Evolutionary conservation across 805 yeast species (phyloP).

Genomic region (Ogataea populi-albae): DNA sequence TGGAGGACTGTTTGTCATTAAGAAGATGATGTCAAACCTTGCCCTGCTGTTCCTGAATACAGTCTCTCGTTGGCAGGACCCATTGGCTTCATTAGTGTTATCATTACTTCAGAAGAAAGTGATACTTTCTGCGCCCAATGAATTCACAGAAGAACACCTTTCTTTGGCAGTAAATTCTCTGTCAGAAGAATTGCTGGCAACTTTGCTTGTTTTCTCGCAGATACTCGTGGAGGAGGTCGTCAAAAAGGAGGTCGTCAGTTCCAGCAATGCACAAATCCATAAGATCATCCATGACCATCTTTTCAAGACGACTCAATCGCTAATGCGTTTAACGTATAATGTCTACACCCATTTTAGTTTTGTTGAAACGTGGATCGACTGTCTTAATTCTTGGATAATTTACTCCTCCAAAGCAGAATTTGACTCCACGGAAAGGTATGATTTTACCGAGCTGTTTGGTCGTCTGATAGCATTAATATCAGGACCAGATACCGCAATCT

Average conservation of each 20-base stretch:
- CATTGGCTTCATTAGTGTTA: constrained; percentile 31
- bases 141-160: constrained; percentile 4
- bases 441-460: constrained; percentile 19
- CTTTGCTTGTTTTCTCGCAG: constrained; percentile 37
- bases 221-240: constrained; percentile 51
- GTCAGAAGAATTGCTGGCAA: constrained; percentile 7
- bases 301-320: constrained; percentile 31
- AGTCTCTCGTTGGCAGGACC: constrained; percentile 38
- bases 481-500: constrained; percentile 9
- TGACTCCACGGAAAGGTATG: constrained; percentile 29
- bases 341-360: constrained; percentile 7
- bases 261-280: constrained; percentile 34
- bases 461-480: constrained; percentile 19
- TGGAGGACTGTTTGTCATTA: constrained; percentile 43
- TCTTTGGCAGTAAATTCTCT: constrained; percentile 1
- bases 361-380: constrained; percentile 27
- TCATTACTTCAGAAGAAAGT: constrained; percentile 12
- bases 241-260: constrained; percentile 33
- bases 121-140: constrained; percentile 1
- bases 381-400: constrained; percentile 35
- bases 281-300: constrained; percentile 34
- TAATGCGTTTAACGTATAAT: constrained; percentile 17
- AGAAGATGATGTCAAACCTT: constrained; percentile 56
- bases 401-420: constrained; percentile 38
- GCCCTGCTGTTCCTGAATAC: constrained; percentile 45